Evolutionary conservation across 2,329 filamentous ascomycete species (phyloP).

Genomic region (Fusarium kyushuense): DNA sequence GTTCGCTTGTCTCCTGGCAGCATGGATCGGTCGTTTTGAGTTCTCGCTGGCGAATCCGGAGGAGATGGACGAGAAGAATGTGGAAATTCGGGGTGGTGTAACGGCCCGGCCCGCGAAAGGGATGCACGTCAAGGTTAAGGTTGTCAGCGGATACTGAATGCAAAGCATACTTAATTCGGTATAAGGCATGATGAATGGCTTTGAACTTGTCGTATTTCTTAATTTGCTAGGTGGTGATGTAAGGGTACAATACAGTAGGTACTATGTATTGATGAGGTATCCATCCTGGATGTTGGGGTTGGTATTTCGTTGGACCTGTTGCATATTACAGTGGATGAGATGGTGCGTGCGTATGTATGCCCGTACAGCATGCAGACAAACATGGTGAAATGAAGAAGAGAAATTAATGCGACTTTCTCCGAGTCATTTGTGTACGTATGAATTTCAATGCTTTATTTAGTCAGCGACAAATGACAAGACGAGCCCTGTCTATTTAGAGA

Average conservation of each 20-base stretch:
- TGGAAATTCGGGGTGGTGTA: conserved; percentile 76
- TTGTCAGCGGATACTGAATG: conserved; percentile 70
- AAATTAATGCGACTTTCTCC: not conserved
- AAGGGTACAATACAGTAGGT: not conserved
- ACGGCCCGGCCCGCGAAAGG: conserved; percentile 80
- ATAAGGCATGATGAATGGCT: not conserved
- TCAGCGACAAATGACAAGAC: conserved; percentile 2
- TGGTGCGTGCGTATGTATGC: not conserved
- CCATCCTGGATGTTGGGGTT: not conserved
- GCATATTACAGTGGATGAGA: not conserved
- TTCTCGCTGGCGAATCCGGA: conserved; percentile 68
- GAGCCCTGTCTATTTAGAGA: not conserved
- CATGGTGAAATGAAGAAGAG: not conserved
- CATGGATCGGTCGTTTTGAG: conserved; percentile 80
- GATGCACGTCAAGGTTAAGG: conserved; percentile 74
- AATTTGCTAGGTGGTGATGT: not conserved
- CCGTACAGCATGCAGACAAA: not conserved
- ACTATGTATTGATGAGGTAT: not conserved
- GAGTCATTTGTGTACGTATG: not conserved
- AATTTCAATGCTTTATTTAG: not conserved
- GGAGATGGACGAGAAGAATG: conserved; percentile 73
- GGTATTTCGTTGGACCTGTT: not conserved
- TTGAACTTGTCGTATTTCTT: not conserved
- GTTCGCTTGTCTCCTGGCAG: conserved; percentile 84
- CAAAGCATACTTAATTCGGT: not conserved